Evolutionary conservation across 148 eudicot genomes (phyloP).

Genomic region (Chenopodium berlandieri): DNA sequence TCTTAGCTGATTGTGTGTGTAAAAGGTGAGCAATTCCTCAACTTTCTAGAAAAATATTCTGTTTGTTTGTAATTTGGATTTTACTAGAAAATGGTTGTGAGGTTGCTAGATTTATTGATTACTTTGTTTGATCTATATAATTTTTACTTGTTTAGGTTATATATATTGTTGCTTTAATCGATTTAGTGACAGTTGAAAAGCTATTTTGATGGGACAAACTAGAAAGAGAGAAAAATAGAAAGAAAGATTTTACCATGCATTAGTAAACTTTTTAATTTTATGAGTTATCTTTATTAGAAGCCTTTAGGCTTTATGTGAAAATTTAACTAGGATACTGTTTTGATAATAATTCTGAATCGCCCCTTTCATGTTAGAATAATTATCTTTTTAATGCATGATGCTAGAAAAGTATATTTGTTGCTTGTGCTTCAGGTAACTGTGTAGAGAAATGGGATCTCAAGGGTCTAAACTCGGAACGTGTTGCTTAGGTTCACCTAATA

Average conservation of each 20-base stretch:
- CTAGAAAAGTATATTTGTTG: not conserved
- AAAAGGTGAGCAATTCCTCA: conserved; percentile 13
- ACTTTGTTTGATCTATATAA: conserved; percentile 15
- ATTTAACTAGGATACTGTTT: not conserved
- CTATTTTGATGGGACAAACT: not conserved
- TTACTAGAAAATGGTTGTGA: conserved; percentile 6
- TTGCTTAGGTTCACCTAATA: conserved; percentile 48
- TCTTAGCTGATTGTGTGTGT: not conserved
- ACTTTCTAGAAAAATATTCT: not conserved
- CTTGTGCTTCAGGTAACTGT: conserved; percentile 12
- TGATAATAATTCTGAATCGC: not conserved
- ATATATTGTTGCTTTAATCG: conserved; percentile 1
- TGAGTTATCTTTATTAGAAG: not conserved
- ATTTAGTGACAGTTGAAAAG: not conserved
- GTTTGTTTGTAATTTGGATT: not conserved
- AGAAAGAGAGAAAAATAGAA: not conserved
- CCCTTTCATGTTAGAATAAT: not conserved
- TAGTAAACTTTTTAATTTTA: not conserved
- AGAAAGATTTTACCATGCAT: not conserved
- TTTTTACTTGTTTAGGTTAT: conserved; percentile 4
- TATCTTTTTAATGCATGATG: conserved; percentile 6
- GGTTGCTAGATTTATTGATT: conserved; percentile 19
- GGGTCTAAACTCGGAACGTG: conserved; percentile 58
- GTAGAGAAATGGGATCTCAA: conserved; percentile 50
- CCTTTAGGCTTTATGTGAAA: too few species aligned